Percentiles rank a stretch among this genome's conserved stretches.
Conservation (phyloP, 306 rosid genomes). For the Cicer judaicum region DNA sequence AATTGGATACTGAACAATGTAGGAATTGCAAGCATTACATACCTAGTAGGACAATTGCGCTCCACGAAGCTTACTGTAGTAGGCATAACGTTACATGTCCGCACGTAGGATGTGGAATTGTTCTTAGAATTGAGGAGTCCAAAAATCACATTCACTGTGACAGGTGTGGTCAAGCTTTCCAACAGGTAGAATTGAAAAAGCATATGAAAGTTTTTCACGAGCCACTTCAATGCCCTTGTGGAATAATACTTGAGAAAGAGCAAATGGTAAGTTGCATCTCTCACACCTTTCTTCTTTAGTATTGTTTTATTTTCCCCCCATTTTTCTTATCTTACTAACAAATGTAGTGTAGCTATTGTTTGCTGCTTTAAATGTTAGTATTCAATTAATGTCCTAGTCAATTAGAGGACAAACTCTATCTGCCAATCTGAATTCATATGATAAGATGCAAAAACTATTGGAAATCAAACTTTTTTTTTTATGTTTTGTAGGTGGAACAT, state of each 20-base stretch:
- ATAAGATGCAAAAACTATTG: slow-evolving; percentile 12
- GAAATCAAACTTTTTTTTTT: not conserved
- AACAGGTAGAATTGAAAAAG: slow-evolving; percentile 81
- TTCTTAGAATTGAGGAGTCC: slow-evolving; percentile 86
- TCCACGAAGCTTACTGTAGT: slow-evolving; percentile 94
- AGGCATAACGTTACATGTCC: slow-evolving; percentile 82
- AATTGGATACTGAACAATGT: slow-evolving; percentile 77
- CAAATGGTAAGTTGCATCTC: slow-evolving; percentile 72
- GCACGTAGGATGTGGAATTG: slow-evolving; percentile 79
- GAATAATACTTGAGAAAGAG: slow-evolving; percentile 83
- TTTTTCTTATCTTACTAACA: slow-evolving; percentile 5
- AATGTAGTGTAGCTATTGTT: slow-evolving; percentile 7
- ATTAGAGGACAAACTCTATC: not conserved
- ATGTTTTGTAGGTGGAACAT: slow-evolving; percentile 72
- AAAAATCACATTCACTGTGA: slow-evolving; percentile 88
- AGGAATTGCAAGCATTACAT: slow-evolving; percentile 83
- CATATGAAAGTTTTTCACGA: slow-evolving; percentile 92
- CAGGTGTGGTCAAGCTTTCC: slow-evolving; percentile 85
- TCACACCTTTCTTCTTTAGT: not conserved
- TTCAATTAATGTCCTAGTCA: not conserved
- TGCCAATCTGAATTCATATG: slow-evolving; percentile 21
- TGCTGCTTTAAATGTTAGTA: slow-evolving; percentile 5
- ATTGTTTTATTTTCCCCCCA: not conserved
- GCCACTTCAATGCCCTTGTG: slow-evolving; percentile 86
- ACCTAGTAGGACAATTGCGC: slow-evolving; percentile 77